Evolutionary conservation across 2,329 filamentous ascomycete genomes (phyloP).

Genomic region (Aspergillus ochraceus): DNA sequence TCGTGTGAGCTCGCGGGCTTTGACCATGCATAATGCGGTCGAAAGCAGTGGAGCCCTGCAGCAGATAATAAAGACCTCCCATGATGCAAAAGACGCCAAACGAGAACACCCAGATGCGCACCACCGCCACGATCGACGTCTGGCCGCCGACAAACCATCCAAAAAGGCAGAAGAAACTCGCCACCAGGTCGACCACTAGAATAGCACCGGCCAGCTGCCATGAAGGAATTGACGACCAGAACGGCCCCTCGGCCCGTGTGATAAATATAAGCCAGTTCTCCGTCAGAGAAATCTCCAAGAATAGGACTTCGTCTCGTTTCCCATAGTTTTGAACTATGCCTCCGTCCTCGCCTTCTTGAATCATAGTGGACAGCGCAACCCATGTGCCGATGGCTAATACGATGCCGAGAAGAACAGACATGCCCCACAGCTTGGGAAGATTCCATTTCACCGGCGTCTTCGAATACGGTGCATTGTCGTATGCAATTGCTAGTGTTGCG

Average conservation of each 20-base stretch:
- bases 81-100: conserved; percentile 86
- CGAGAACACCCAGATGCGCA: conserved; percentile 89
- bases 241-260: conserved; percentile 86
- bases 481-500: conserved; percentile 86
- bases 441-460: conserved; percentile 93
- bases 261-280: conserved; percentile 98
- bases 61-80: conserved; percentile 75
- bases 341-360: conserved; percentile 64
- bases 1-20: conserved; percentile 71
- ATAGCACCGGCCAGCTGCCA: conserved; percentile 82
- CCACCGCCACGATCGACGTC: conserved; percentile 78
- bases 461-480: conserved; percentile 87
- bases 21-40: conserved; percentile 94
- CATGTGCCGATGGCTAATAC: conserved; percentile 81
- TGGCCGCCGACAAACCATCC: conserved; percentile 73
- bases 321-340: conserved; percentile 91
- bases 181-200: conserved; percentile 76
- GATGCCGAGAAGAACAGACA: conserved; percentile 79
- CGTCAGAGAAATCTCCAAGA: conserved; percentile 85
- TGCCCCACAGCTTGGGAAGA: conserved; percentile 88
- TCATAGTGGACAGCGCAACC: conserved; percentile 87
- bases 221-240: conserved; percentile 86
- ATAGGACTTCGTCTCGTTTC: conserved; percentile 76
- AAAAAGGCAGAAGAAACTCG: conserved; percentile 82
- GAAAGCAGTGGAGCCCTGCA: conserved; percentile 78